These are phyloP conservation scores for Salpingoeca rosetta DNA, from an alignment of 78 protist genomes.

Conservation along the genomic window DNA sequence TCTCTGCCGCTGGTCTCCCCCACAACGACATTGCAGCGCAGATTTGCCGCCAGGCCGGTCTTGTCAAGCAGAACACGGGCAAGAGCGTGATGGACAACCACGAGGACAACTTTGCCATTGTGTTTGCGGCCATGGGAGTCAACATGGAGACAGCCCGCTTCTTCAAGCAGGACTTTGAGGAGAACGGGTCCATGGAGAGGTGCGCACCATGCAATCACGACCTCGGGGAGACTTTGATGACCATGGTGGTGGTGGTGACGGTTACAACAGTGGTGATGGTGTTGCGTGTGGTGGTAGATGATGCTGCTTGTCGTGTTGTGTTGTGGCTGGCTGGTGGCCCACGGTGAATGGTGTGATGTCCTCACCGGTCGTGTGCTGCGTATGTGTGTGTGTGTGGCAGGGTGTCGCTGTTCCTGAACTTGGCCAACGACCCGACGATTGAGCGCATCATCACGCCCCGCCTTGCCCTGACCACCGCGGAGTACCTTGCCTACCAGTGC, in stretches of 20 bases:
- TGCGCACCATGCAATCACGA: too few species aligned
- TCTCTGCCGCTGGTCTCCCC: conserved; percentile 99
- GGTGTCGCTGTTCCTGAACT: conserved; percentile 92
- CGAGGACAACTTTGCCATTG: conserved; percentile 96
- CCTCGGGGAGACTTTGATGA: too few species aligned
- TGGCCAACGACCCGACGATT: conserved; percentile 99
- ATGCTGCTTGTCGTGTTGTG: too few species aligned
- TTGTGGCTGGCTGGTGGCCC: too few species aligned
- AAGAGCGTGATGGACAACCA: conserved; percentile 54
- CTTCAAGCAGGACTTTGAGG: conserved; percentile 97
- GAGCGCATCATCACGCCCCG: conserved; percentile 99
- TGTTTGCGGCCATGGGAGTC: conserved; percentile 99
- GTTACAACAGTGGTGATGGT: too few species aligned
- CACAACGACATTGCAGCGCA: conserved; percentile 99
- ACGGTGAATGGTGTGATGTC: too few species aligned
- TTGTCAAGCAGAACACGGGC: conserved; percentile 72
- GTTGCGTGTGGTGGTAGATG: too few species aligned
- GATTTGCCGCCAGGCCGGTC: conserved; percentile 96
- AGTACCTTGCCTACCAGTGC: conserved; percentile 95
- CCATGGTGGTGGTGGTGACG: too few species aligned
- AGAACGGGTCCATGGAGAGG: conserved; percentile 93
- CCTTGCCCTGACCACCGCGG: conserved; percentile 96
- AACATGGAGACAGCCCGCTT: conserved; percentile 98
- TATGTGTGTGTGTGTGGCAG: too few species aligned
- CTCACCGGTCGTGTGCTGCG: too few species aligned